A percentile compares a stretch with the other conserved stretches of the same genome.
These are phyloP conservation scores for Glarea lozoyensis DNA, from an alignment of 495 filamentous ascomycete genomes.

Conservation along the genomic window DNA sequence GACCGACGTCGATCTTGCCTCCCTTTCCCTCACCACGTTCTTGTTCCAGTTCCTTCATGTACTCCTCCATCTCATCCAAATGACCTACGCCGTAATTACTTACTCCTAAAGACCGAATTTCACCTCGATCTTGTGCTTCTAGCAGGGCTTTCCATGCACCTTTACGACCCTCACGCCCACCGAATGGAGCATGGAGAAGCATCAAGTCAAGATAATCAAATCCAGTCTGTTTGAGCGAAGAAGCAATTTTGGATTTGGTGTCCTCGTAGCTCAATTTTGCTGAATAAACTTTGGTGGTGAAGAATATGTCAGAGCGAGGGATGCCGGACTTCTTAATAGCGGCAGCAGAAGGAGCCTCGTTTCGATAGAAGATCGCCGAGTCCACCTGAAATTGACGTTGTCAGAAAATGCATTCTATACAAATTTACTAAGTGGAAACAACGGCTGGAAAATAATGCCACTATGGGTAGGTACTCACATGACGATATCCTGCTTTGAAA, in stretches of 20 bases:
- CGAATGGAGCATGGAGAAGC: conserved; percentile 53
- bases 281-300: conserved; percentile 61
- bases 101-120: conserved; percentile 55
- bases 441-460: too few species aligned
- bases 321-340: conserved; percentile 51
- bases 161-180: conserved; percentile 45
- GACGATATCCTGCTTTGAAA: conserved; percentile 62
- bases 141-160: conserved; percentile 58
- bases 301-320: conserved; percentile 56
- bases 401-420: too few species aligned
- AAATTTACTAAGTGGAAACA: too few species aligned
- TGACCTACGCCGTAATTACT: conserved; percentile 63
- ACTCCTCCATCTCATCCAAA: conserved; percentile 62
- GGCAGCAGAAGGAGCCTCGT: conserved; percentile 55
- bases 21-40: conserved; percentile 55
- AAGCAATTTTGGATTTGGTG: conserved; percentile 40
- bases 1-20: conserved; percentile 71
- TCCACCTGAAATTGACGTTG: too few species aligned
- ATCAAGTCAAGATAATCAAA: conserved; percentile 58
- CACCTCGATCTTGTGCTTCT: conserved; percentile 53
- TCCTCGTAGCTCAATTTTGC: conserved; percentile 37
- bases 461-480: conserved; percentile 41
- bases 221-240: conserved; percentile 39
- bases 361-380: conserved; percentile 60
- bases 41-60: conserved; percentile 57